Percentiles rank a stretch among this genome's conserved stretches.
These are phyloP conservation scores for Gossypium trilobum DNA, from an alignment of 441 rosid genomes.

Conservation along the genomic window DNA sequence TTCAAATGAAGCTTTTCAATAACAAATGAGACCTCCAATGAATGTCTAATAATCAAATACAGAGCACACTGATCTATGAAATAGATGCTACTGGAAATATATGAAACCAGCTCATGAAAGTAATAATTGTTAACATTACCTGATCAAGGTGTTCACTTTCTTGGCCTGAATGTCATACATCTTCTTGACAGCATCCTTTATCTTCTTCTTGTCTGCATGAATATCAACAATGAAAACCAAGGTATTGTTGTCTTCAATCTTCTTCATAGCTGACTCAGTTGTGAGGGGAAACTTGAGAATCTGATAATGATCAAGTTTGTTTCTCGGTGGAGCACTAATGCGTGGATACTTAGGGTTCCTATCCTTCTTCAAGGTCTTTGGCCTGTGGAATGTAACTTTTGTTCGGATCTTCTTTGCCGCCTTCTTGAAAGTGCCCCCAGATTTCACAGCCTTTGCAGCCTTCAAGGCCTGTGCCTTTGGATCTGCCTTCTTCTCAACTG, in stretches of 20 bases:
- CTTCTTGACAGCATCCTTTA: constrained; percentile 84
- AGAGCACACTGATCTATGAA: not conserved
- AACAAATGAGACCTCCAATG: not conserved
- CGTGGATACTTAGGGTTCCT: constrained; percentile 67
- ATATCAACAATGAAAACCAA: constrained; percentile 89
- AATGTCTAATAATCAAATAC: not conserved
- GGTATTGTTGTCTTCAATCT: constrained; percentile 93
- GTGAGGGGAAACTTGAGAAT: constrained; percentile 71
- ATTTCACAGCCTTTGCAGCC: constrained; percentile 78
- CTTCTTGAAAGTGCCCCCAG: constrained; percentile 70
- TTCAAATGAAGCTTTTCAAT: not conserved
- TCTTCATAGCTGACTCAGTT: constrained; percentile 75
- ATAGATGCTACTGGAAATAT: not conserved
- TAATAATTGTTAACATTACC: constrained; percentile 28
- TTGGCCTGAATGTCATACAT: constrained; percentile 92
- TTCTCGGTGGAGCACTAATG: constrained; percentile 59
- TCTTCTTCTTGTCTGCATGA: constrained; percentile 87
- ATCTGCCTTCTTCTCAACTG: constrained; percentile 62
- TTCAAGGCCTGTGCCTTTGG: constrained; percentile 80
- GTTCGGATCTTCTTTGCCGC: constrained; percentile 67
- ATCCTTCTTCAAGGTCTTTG: constrained; percentile 62
- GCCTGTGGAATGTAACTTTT: constrained; percentile 83
- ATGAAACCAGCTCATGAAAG: not conserved
- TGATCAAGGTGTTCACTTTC: constrained; percentile 92
- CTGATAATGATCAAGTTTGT: constrained; percentile 71